These are phyloP conservation scores for Lobosporangium transversale DNA, from an alignment of 192 early-diverging fungal species.

Conservation along the genomic window DNA sequence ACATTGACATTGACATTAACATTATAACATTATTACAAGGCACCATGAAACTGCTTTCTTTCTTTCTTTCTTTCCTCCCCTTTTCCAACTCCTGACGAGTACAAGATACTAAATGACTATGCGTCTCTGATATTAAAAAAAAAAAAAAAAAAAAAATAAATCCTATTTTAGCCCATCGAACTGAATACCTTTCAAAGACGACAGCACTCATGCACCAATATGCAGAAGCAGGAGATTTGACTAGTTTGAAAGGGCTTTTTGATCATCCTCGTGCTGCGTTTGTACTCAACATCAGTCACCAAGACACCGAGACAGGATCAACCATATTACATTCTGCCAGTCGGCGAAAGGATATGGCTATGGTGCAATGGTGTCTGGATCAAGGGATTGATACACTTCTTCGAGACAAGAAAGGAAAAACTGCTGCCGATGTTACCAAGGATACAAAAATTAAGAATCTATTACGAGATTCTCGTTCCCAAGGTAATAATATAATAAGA, in stretches of 20 bases:
- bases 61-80: too few relatives aligned
- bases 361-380: constrained; percentile 77
- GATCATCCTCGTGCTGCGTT: constrained; percentile 60
- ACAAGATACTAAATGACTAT: too few relatives aligned
- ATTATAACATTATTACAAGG: background rate
- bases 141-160: too few relatives aligned
- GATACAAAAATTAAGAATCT: constrained; percentile 63
- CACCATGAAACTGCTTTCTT: too few relatives aligned
- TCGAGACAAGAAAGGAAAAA: constrained; percentile 71
- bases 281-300: constrained; percentile 76
- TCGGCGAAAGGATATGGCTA: constrained; percentile 64
- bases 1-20: background rate
- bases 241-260: constrained; percentile 55
- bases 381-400: constrained; percentile 81
- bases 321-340: constrained; percentile 80
- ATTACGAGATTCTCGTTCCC: constrained; percentile 52
- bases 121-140: too few relatives aligned
- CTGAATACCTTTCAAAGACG: constrained; percentile 58
- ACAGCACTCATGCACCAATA: constrained; percentile 64
- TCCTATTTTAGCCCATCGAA: constrained; percentile 62
- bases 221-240: constrained; percentile 52
- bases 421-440: constrained; percentile 65
- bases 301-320: constrained; percentile 67
- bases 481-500: too few relatives aligned
- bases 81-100: too few relatives aligned